A percentile compares a stretch with the other conserved stretches of the same genome.
These are phyloP conservation scores for Penicillium lagena DNA, from an alignment of 495 filamentous ascomycete species.

Conservation along the genomic window DNA sequence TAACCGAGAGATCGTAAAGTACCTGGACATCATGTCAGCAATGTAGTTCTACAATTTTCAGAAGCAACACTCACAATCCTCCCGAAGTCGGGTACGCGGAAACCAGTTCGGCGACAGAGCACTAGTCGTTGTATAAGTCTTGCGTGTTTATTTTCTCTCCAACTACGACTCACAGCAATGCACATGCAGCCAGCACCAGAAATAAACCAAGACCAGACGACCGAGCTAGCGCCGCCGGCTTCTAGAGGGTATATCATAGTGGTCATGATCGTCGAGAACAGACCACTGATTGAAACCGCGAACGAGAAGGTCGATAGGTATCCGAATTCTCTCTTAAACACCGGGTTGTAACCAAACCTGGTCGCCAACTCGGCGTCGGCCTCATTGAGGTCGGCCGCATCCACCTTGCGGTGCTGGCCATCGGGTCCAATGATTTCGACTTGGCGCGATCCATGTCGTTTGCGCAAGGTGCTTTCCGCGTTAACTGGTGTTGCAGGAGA, in stretches of 20 bases:
- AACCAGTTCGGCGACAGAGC: conserved; percentile 48
- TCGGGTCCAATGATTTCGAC: conserved; percentile 7
- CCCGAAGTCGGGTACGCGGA: conserved; percentile 47
- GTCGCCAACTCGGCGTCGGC: conserved; percentile 12
- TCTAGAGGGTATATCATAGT: conserved; percentile 55
- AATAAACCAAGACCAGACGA: conserved; percentile 61
- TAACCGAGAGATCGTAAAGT: conserved; percentile 38
- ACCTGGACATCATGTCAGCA: conserved; percentile 5
- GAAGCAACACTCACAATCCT: conserved; percentile 20
- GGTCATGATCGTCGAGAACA: conserved; percentile 55
- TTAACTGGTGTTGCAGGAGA: no score
- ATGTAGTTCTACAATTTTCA: not conserved
- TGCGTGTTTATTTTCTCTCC: not conserved
- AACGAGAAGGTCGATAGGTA: conserved; percentile 58
- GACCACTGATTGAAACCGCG: conserved; percentile 54
- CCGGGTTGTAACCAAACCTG: conserved; percentile 23
- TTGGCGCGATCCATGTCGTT: not conserved
- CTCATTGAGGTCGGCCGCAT: conserved; percentile 2
- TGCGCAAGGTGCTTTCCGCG: no score
- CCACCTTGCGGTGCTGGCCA: conserved; percentile 7
- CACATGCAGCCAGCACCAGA: conserved; percentile 58
- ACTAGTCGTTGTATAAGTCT: conserved; percentile 3
- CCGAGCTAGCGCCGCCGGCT: conserved; percentile 53
- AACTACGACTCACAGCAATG: conserved; percentile 40
- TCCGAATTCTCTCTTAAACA: conserved; percentile 61